A percentile compares a stretch with the other conserved stretches of the same genome.
phyloP scores from a whole-genome alignment of 768 basidiomycete species.

The Podaxis sp. region DNA sequence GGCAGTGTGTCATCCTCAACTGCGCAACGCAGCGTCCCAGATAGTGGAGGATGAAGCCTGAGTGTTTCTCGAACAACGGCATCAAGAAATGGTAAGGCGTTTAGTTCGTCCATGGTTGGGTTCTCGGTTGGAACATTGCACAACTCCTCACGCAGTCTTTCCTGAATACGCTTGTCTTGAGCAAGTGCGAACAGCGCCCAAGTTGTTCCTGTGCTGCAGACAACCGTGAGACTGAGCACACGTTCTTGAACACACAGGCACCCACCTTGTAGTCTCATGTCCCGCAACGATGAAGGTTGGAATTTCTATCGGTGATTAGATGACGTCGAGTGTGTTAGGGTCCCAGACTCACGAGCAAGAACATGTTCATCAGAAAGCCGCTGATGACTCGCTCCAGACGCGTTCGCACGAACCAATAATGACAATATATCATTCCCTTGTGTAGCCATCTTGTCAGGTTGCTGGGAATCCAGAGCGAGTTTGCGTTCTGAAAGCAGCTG shows the following conservation, averaged over 20 bases:
- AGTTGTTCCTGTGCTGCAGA: conserved; percentile 37
- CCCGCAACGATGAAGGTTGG: conserved; percentile 62
- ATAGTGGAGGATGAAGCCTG: conserved; percentile 52
- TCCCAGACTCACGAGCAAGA: conserved; percentile 41
- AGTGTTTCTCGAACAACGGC: conserved; percentile 57
- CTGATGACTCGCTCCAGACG: conserved; percentile 53
- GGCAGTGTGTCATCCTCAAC: conserved; percentile 52
- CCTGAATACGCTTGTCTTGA: conserved; percentile 45
- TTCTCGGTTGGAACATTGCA: conserved; percentile 45
- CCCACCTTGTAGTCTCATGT: conserved; percentile 47
- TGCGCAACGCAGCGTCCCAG: conserved; percentile 40
- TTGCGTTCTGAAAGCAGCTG: conserved; percentile 41
- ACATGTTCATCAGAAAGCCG: conserved; percentile 63
- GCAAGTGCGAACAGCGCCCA: conserved; percentile 63
- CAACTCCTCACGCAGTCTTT: conserved; percentile 57
- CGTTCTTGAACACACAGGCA: not conserved
- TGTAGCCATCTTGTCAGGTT: conserved; percentile 26
- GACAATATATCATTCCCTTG: conserved; percentile 56
- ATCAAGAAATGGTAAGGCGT: conserved; percentile 66
- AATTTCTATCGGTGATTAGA: conserved; percentile 39
- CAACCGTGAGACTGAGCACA: not conserved
- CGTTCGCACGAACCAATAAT: conserved; percentile 61
- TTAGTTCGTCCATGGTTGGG: conserved; percentile 68
- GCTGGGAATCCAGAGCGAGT: conserved; percentile 30
- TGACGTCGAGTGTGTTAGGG: not conserved